A percentile compares a stretch with the other conserved stretches of the same genome.
phyloP scores from a whole-genome alignment of 2,329 filamentous ascomycete genomes.

The Arthrinium phaeospermum region DNA sequence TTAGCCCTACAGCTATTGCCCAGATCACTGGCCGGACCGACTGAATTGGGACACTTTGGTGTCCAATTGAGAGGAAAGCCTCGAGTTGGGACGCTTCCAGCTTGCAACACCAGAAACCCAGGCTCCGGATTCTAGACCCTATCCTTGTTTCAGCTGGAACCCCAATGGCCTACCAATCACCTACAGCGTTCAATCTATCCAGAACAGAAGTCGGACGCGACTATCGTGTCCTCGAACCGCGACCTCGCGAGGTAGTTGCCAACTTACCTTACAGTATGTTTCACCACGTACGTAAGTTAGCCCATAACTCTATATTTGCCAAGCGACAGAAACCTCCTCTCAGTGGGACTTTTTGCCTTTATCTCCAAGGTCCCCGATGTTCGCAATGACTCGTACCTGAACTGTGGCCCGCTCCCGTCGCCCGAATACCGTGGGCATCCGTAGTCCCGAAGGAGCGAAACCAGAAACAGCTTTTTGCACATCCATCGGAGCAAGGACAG shows the following conservation, averaged over 20 bases:
- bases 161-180: neutral
- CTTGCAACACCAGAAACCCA: neutral
- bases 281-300: neutral
- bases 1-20: neutral
- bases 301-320: neutral
- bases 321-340: neutral
- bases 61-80: neutral
- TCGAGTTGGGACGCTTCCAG: neutral
- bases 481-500: neutral
- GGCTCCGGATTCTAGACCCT: neutral
- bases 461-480: neutral
- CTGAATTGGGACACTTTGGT: neutral
- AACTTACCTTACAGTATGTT: neutral
- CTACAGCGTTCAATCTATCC: neutral
- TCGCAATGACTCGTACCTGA: neutral
- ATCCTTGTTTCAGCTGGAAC: neutral
- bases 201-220: neutral
- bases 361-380: neutral
- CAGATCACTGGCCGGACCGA: neutral
- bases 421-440: slow-evolving; percentile 2
- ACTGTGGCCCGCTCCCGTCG: neutral
- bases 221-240: neutral
- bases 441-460: neutral
- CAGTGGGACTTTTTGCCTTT: neutral
- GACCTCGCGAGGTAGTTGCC: neutral